Percentiles rank a stretch among this genome's conserved stretches.
Conservation (phyloP, 2,329 filamentous ascomycete genomes). For the Trichoderma semiorbis region DNA sequence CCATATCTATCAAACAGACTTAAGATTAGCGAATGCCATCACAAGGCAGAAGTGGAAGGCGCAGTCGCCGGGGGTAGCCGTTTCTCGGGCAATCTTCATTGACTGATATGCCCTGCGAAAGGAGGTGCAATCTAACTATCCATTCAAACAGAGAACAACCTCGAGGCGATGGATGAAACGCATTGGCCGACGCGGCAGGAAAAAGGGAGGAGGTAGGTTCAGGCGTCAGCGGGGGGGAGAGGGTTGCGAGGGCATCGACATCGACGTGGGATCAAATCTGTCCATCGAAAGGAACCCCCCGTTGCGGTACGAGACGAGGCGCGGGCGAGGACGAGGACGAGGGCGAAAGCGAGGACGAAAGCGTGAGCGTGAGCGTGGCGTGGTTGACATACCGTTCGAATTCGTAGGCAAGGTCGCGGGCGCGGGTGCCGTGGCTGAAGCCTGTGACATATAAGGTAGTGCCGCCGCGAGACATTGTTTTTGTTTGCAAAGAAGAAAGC, state of each 20-base stretch:
- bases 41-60: constrained; percentile 19
- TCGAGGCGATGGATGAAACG: constrained; percentile 28
- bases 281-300: constrained; percentile 29
- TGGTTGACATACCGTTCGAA: constrained; percentile 98
- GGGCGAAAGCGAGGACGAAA: constrained; percentile 35
- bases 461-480: constrained; percentile 82
- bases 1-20: constrained; percentile 67
- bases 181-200: constrained; percentile 26
- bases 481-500: neutral
- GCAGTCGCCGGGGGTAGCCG: constrained; percentile 12
- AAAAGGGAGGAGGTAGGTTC: constrained; percentile 20
- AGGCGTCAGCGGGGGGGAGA: constrained; percentile 25
- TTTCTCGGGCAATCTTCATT: constrained; percentile 10
- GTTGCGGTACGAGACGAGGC: constrained; percentile 28
- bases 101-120: constrained; percentile 21
- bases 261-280: constrained; percentile 25
- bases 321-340: constrained; percentile 34
- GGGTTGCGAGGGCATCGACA: constrained; percentile 22
- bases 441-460: constrained; percentile 97
- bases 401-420: constrained; percentile 98
- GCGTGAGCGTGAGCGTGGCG: constrained; percentile 25
- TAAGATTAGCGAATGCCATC: constrained; percentile 42
- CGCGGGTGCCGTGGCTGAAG: constrained; percentile 97
- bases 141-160: constrained; percentile 27
- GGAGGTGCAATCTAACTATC: constrained; percentile 24